These are phyloP conservation scores for Phoenix dactylifera DNA, from an alignment of 176 grass and related monocot species.

Conservation along the genomic window DNA sequence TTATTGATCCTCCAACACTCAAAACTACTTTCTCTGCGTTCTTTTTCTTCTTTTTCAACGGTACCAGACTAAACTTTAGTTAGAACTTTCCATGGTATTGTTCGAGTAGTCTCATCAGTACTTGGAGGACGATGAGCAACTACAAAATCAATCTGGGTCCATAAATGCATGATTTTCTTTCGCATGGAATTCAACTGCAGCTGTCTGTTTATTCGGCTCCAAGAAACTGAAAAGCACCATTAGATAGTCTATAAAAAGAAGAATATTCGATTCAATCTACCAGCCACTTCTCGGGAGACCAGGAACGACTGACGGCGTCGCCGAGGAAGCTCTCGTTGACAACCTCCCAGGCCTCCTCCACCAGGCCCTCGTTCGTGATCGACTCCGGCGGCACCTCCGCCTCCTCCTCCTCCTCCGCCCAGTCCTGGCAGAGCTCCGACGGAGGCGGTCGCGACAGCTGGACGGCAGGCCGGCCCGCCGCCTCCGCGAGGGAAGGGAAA, in stretches of 20 bases:
- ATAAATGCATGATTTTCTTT: no score
- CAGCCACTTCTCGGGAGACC: conserved; percentile 81
- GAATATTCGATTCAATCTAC: conserved; percentile 9
- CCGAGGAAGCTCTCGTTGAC: conserved; percentile 75
- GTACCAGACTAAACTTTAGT: no score
- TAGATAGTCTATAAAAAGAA: background rate
- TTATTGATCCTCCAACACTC: no score
- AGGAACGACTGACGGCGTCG: conserved; percentile 44
- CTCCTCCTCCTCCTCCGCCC: background rate
- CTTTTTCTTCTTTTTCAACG: no score
- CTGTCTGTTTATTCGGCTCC: no score
- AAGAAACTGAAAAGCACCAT: background rate
- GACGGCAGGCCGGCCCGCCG: background rate
- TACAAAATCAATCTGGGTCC: no score
- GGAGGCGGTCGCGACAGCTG: conserved; percentile 1
- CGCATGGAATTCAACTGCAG: no score
- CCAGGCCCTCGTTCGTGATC: conserved; percentile 68
- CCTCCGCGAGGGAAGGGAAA: conserved; percentile 5
- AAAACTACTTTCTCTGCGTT: no score
- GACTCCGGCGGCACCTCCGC: conserved; percentile 25
- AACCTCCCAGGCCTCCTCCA: conserved; percentile 95
- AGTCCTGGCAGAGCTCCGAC: conserved; percentile 18
- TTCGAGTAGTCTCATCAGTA: no score
- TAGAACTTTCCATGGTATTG: no score
- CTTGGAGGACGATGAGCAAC: no score